These are phyloP conservation scores for Lycium ferocissimum DNA, from an alignment of 257 asterid genomes.

Conservation along the genomic window DNA sequence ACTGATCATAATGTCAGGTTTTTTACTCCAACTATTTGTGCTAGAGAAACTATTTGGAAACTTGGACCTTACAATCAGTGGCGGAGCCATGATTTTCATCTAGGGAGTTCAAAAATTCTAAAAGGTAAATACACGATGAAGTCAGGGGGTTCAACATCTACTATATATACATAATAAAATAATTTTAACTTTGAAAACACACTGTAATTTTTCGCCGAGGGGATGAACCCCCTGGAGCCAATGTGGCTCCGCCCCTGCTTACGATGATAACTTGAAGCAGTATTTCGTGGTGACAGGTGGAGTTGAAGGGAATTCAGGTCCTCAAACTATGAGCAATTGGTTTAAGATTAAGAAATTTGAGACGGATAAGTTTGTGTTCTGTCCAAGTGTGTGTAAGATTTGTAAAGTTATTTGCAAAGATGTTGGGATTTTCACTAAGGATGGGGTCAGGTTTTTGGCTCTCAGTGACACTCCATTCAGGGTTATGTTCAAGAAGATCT, in stretches of 20 bases:
- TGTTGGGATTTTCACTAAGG: slow-evolving; percentile 28
- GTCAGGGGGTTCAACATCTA: no score
- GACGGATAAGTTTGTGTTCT: slow-evolving; percentile 23
- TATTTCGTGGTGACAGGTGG: slow-evolving; percentile 30
- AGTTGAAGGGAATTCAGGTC: slow-evolving; percentile 34
- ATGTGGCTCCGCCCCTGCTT: no score
- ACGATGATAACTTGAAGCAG: background rate
- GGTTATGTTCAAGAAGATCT: no score
- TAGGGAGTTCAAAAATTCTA: no score
- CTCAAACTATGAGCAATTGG: background rate
- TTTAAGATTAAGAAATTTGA: slow-evolving; percentile 37
- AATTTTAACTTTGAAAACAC: no score
- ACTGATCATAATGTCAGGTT: slow-evolving; percentile 33
- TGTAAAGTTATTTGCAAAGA: slow-evolving; percentile 39
- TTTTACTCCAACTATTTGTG: slow-evolving; percentile 26
- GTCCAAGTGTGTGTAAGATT: slow-evolving; percentile 32
- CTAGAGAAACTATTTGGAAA: slow-evolving; percentile 37
- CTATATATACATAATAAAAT: no score
- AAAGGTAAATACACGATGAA: no score
- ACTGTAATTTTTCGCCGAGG: no score
- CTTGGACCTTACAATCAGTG: no score
- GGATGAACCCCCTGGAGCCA: no score
- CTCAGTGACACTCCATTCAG: slow-evolving; percentile 27
- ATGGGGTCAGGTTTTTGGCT: slow-evolving; percentile 32
- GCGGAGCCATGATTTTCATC: no score